Conservation (phyloP, 768 basidiomycete species). For the Lyophyllum shimeji region DNA sequence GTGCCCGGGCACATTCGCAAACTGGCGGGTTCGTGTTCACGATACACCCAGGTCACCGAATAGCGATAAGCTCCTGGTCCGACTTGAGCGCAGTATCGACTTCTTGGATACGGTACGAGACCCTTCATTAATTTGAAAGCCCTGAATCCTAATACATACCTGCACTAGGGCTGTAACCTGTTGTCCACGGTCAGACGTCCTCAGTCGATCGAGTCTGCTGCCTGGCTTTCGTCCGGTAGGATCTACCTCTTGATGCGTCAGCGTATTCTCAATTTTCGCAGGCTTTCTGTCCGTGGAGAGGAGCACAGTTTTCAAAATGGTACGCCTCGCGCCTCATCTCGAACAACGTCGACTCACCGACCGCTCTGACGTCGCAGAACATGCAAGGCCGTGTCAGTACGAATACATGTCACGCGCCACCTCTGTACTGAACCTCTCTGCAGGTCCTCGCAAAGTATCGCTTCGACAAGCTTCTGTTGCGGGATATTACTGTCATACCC, state of each 20-base stretch:
- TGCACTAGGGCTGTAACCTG: constrained; percentile 1
- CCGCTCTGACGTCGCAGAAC: constrained; percentile 1
- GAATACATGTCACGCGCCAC: not conserved
- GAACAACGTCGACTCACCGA: not conserved
- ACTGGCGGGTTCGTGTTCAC: not conserved
- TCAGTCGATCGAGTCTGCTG: constrained; percentile 10
- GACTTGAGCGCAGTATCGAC: constrained; percentile 11
- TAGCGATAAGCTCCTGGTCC: constrained; percentile 6
- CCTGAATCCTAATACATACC: too few relatives aligned
- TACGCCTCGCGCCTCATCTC: not conserved
- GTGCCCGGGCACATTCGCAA: not conserved
- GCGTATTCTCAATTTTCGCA: not conserved
- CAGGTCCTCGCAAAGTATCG: constrained; percentile 1
- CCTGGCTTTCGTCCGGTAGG: constrained; percentile 11
- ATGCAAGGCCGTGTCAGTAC: constrained; percentile 7
- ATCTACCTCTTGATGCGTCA: not conserved
- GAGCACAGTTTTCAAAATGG: constrained; percentile 12
- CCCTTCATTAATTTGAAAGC: not conserved
- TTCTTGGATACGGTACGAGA: constrained; percentile 5
- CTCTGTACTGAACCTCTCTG: not conserved
- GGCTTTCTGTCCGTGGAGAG: constrained; percentile 11
- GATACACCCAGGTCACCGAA: constrained; percentile 4
- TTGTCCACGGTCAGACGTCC: constrained; percentile 7
- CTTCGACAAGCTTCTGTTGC: constrained; percentile 10
- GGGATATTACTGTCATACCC: constrained; percentile 13